Conservation (phyloP, 202 grass and related monocot species). For the Zizania palustris region DNA sequence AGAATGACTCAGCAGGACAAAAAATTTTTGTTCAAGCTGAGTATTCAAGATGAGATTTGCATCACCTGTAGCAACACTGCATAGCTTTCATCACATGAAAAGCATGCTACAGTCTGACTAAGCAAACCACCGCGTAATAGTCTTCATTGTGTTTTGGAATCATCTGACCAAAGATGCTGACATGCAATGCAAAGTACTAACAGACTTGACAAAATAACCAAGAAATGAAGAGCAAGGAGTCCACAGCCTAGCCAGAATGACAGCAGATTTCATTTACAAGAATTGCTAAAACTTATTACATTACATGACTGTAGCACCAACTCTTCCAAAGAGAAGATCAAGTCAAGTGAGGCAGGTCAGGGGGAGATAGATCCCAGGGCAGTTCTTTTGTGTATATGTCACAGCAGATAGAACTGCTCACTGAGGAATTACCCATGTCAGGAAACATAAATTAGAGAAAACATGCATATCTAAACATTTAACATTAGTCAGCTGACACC, state of each 20-base stretch:
- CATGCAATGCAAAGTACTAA: not conserved
- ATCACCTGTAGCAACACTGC: not conserved
- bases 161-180: not conserved
- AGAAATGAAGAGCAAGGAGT: not conserved
- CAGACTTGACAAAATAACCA: not conserved
- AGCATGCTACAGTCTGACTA: not conserved
- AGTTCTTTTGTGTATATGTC: slow-evolving; percentile 47
- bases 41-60: too few relatives aligned
- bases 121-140: too few relatives aligned
- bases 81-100: too few relatives aligned
- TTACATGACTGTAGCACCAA: slow-evolving; percentile 35
- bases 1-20: not conserved
- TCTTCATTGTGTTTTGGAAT: not conserved
- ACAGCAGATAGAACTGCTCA: slow-evolving; percentile 44
- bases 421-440: slow-evolving; percentile 40
- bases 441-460: not conserved
- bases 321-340: slow-evolving; percentile 1
- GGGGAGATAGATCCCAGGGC: slow-evolving; percentile 38
- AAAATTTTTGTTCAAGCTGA: too few relatives aligned
- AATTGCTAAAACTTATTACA: slow-evolving; percentile 11
- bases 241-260: not conserved
- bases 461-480: slow-evolving; percentile 18
- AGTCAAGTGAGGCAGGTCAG: not conserved
- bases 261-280: slow-evolving; percentile 51
- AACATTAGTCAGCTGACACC: slow-evolving; percentile 33